Base-by-base conservation (phyloP, 352 stramenopile genomes). In the Aphanomyces euteiches region DNA sequence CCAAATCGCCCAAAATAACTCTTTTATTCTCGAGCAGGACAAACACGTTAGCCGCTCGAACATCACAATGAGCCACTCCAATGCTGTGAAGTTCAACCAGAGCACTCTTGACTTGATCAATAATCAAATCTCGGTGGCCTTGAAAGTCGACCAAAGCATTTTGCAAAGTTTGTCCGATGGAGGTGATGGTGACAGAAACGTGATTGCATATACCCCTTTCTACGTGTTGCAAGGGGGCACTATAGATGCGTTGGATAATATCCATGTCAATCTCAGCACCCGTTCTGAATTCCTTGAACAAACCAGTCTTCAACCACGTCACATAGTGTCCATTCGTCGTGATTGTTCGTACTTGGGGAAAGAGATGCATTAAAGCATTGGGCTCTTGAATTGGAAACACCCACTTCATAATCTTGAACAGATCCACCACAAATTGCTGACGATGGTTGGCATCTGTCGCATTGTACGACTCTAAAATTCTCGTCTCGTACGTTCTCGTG, bases 11-110 rank as follows among this genome's bases (percentile, higher is more conserved):
- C 43, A 50, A 50, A 3, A 50, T 50, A 1, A 50, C 10, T 50
- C 43, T 50, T 50, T 2, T 50, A 50, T 3, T 2, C 1, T 2
- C 2, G 1, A 50, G 2, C 1, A 50, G 43, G 43, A 50, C 43
- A 50, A 50, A 28, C 1, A 50, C 43, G 43, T 50, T 50, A 2
- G 43, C 43, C 17, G 43, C 43, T 2, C 43, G 43, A 50, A 50
- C 17, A 50, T 50, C 2, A 50, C 43, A 50, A 50, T 50, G 43
- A 50, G 43, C 43, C 43, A 50, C 43, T 50, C 43, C 43, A 50
- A 50, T 50, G 2, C 17, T 19, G 50, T 58, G 50, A 1, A 58
- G 3, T 58, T 58, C 50, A n/a, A n/a, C n/a, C n/a, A n/a, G n/a
- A n/a, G n/a, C n/a, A n/a, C n/a, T n/a, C n/a, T n/a, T n/a, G 21